phyloP scores from a whole-genome alignment of 1,284 basidiomycete species.

The Marasmius oreades region DNA sequence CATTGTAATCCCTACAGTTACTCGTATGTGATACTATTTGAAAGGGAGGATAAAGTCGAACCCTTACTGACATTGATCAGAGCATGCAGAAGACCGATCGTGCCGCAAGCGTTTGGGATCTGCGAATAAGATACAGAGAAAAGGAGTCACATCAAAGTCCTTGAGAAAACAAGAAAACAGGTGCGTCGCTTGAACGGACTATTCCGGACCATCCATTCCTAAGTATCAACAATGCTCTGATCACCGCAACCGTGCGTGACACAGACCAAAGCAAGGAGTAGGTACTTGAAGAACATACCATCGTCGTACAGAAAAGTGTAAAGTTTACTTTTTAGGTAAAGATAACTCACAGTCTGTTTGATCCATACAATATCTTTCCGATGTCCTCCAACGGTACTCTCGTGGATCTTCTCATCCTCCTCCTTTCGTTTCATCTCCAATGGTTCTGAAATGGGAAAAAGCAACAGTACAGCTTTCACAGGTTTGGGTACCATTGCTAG shows the following conservation, averaged over 20 bases:
- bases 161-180: background rate
- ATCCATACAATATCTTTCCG: conserved; percentile 9
- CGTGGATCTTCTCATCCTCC: conserved; percentile 11
- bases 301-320: no score
- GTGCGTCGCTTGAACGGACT: background rate
- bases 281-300: no score
- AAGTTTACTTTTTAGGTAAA: no score
- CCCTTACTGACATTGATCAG: conserved; percentile 58
- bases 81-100: conserved; percentile 83
- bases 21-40: no score
- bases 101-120: conserved; percentile 89
- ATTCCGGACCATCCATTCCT: no score
- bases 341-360: conserved; percentile 14
- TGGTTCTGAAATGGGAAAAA: conserved; percentile 12
- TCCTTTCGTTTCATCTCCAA: conserved; percentile 9
- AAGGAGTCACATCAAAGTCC: background rate
- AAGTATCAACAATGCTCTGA: no score
- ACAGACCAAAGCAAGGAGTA: no score
- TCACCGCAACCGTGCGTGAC: no score
- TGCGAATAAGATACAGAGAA: conserved; percentile 24
- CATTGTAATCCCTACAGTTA: no score
- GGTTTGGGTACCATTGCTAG: conserved; percentile 12
- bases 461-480: conserved; percentile 13
- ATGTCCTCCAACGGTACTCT: background rate
- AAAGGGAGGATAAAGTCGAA: conserved; percentile 3